Base-by-base conservation (phyloP, 2,329 filamentous ascomycete genomes). In the Calycina herbarum region DNA sequence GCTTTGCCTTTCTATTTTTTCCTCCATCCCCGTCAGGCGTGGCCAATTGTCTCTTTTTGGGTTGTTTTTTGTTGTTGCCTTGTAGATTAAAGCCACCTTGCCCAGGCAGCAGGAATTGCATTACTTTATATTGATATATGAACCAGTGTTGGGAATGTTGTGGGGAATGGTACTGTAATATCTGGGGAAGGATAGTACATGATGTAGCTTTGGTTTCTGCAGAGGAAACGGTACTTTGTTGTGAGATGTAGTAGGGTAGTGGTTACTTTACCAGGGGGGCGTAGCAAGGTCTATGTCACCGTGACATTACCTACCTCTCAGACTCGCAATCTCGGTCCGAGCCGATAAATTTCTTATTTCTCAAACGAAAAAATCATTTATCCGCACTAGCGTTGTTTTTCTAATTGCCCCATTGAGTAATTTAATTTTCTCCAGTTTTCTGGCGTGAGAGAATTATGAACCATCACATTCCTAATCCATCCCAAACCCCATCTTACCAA, bases 321-420 rank as follows among this genome's bases (percentile, higher is more conserved):
- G n/a, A 51, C 45, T 51, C 45, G 45, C 45, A 24, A 51, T 51
- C 45, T 51, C 45, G 45, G 45, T 24, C 45, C 45, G 45, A 24
- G 45, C 45, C 45, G 45, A 51, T 11, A 20, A 27, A 24, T 24
- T 10, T 24, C 10, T 24, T 24, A 27, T 24, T 10, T 11, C 45
- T 51, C 17, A 6, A 10, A 8, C 10, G 3, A 20, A 45, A 45
- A 45, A 45, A 45, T 45, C 2, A 51, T 24, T 51, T 11, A 24
- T 11, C 1, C 45, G n/a, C 20, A 27, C 7, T 51, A 51, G 45
- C 45, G 20, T 51, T 10, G 4, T 10, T 10, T 51, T 27, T 10
- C 42, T 24, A 51, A 10, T 51, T 24, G 10, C n/a, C 20, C 45
- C 45, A 27, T 51, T 24, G 20, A 24, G 45, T 24, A 51, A 11